These are phyloP conservation scores for Carex sylvatica DNA, from an alignment of 202 grass and related monocot species.

Conservation along the genomic window DNA sequence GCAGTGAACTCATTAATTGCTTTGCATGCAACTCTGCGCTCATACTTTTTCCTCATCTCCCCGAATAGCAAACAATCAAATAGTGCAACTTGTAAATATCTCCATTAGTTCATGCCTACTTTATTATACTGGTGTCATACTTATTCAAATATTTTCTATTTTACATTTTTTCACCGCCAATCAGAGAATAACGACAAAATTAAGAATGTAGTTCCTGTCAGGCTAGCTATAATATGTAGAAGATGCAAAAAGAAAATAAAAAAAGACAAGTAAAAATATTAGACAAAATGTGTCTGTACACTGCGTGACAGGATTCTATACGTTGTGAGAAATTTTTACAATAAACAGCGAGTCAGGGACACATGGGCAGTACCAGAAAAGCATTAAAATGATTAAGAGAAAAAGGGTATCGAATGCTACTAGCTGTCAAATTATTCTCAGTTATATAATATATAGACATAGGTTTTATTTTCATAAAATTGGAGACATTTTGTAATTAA, in stretches of 20 bases:
- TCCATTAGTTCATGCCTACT: background rate
- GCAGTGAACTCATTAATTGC: background rate
- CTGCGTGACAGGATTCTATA: background rate
- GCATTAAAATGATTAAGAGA: background rate
- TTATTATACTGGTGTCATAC: background rate
- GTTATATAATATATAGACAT: background rate
- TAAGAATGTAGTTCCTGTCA: conserved; percentile 9
- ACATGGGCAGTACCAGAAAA: background rate
- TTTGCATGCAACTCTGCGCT: conserved; percentile 4
- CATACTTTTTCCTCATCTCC: background rate
- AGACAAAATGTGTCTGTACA: conserved; percentile 8
- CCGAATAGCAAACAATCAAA: conserved; percentile 21
- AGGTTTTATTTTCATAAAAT: too few relatives aligned
- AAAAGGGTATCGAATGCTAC: background rate
- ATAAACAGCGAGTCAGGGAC: background rate
- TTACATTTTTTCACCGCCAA: background rate
- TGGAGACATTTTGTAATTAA: too few relatives aligned
- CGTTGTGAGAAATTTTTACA: background rate
- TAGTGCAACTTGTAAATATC: conserved; percentile 12
- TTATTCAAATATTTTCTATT: background rate
- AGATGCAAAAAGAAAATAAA: background rate
- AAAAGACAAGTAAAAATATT: background rate
- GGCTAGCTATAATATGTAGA: background rate
- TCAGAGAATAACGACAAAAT: background rate
- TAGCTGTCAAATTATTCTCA: background rate